A percentile compares a stretch with the other conserved stretches of the same genome.
Conservation (phyloP, 176 grass and related monocot species). For the Aegilops tauschii region DNA sequence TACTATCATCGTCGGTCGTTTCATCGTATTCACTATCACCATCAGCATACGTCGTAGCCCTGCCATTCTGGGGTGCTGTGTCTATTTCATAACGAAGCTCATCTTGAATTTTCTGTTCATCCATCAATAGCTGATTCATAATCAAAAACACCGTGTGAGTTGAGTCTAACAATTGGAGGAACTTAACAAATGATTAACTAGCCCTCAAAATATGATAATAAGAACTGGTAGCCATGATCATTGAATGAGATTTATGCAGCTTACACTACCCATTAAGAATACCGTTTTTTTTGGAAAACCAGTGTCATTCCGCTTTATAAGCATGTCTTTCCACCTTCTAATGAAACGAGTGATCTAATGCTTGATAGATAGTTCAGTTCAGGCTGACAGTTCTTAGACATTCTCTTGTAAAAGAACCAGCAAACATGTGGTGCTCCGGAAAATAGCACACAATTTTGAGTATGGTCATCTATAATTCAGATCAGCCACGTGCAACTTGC, state of each 20-base stretch:
- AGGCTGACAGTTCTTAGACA: not conserved
- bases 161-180: not conserved
- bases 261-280: not conserved
- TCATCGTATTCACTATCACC: not conserved
- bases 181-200: not conserved
- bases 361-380: constrained; percentile 8
- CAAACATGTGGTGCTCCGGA: not conserved
- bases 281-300: not conserved
- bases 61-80: not conserved
- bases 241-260: not conserved
- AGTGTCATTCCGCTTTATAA: not conserved
- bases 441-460: not conserved
- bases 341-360: not conserved
- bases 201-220: not conserved
- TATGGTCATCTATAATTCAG: not conserved
- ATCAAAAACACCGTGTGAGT: not conserved
- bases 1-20: constrained; percentile 4
- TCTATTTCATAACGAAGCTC: not conserved
- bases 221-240: not conserved
- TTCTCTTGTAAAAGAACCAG: not conserved
- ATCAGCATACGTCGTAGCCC: not conserved
- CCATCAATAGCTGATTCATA: constrained; percentile 19
- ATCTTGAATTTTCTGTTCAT: not conserved
- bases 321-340: not conserved
- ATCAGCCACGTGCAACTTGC: not conserved